These are phyloP conservation scores for Hirsutella thompsonii DNA, from an alignment of 2,329 filamentous ascomycete species.

Conservation along the genomic window DNA sequence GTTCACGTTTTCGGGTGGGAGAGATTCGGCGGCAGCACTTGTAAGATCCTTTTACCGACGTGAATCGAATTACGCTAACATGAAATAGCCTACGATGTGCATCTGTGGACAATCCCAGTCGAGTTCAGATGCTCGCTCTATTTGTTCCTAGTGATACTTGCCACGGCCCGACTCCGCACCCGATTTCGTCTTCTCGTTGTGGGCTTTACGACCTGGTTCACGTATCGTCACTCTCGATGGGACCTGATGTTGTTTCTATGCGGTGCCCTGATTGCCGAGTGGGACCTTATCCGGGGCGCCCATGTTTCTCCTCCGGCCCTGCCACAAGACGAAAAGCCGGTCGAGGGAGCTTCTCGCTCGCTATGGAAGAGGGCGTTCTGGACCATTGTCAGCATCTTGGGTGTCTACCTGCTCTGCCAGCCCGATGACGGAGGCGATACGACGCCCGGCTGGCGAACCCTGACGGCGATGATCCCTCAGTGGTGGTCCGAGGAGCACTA, in stretches of 20 bases:
- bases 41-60: conserved; percentile 13
- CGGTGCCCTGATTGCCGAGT: conserved; percentile 42
- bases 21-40: conserved; percentile 30
- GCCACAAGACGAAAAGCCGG: conserved; percentile 10
- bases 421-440: conserved; percentile 26
- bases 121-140: conserved; percentile 46
- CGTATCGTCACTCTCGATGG: conserved; percentile 35
- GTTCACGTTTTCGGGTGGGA: conserved; percentile 39
- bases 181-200: conserved; percentile 29
- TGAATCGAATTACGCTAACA: background rate
- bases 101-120: conserved; percentile 51
- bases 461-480: conserved; percentile 32
- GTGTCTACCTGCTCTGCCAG: conserved; percentile 36
- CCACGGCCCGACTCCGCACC: conserved; percentile 31
- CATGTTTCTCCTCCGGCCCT: conserved; percentile 21
- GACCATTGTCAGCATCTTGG: conserved; percentile 29
- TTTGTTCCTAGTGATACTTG: conserved; percentile 40
- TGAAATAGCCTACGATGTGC: conserved; percentile 34
- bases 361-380: conserved; percentile 18
- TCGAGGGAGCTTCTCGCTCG: background rate
- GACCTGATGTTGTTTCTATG: conserved; percentile 42
- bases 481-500: conserved; percentile 36
- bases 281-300: conserved; percentile 35
- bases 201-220: conserved; percentile 26
- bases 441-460: conserved; percentile 39